Conservation (phyloP, 108 stramenopile genomes). For the Pinguiococcus pyrenoidosus region DNA sequence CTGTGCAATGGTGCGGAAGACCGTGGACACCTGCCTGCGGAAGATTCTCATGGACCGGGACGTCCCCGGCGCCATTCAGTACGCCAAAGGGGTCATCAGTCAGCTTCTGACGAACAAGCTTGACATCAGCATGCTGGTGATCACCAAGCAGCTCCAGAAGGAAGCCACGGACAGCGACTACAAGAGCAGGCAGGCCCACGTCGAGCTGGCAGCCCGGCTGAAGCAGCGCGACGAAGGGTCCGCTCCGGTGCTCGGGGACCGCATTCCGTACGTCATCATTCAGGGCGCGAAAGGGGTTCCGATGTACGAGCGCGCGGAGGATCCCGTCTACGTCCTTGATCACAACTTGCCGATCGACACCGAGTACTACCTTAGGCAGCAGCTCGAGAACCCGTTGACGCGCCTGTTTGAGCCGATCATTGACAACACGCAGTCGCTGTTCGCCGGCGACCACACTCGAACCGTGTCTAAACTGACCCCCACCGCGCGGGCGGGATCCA, state of each 20-base stretch:
- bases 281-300: slow-evolving; percentile 82
- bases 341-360: slow-evolving; percentile 92
- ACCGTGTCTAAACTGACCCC: slow-evolving; percentile 90
- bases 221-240: slow-evolving; percentile 86
- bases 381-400: slow-evolving; percentile 84
- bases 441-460: slow-evolving; percentile 92
- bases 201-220: slow-evolving; percentile 96
- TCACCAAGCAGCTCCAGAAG: slow-evolving; percentile 95
- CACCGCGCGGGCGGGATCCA: slow-evolving; percentile 75
- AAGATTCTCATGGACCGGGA: slow-evolving; percentile 89
- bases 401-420: slow-evolving; percentile 98
- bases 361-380: slow-evolving; percentile 83
- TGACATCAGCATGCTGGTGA: slow-evolving; percentile 92
- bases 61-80: slow-evolving; percentile 70
- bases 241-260: slow-evolving; percentile 97
- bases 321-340: slow-evolving; percentile 94
- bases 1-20: slow-evolving; percentile 83
- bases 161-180: slow-evolving; percentile 88
- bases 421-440: slow-evolving; percentile 66
- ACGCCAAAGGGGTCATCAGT: slow-evolving; percentile 54
- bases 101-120: slow-evolving; percentile 96
- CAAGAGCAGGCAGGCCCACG: slow-evolving; percentile 88
- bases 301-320: slow-evolving; percentile 88
- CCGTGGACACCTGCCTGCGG: slow-evolving; percentile 81
- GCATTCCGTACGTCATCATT: slow-evolving; percentile 98